Evolutionary conservation across 305 asterid species (phyloP).

Genomic region (Fraxinus sp.): DNA sequence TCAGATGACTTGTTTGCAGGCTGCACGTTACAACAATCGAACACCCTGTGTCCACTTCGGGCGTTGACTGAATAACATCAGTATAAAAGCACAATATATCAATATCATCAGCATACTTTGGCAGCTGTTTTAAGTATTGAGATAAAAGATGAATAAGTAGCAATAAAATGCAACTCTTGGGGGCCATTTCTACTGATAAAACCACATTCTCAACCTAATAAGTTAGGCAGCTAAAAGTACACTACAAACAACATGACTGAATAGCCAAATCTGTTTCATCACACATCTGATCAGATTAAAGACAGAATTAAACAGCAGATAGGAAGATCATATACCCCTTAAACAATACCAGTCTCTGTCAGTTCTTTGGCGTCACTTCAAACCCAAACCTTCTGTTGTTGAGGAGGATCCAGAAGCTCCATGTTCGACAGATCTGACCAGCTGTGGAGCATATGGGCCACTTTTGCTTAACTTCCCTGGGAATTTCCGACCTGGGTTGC

Average conservation of each 20-base stretch:
- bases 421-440: constrained; percentile 33
- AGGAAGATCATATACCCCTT: constrained; percentile 15
- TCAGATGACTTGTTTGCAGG: neutral
- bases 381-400: constrained; percentile 15
- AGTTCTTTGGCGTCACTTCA: constrained; percentile 21
- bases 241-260: neutral
- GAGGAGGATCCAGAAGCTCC: constrained; percentile 39
- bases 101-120: neutral
- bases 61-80: neutral
- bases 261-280: constrained; percentile 13
- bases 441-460: constrained; percentile 35
- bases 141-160: constrained; percentile 13
- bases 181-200: neutral
- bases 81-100: neutral
- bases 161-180: constrained; percentile 15
- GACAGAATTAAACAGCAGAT: constrained; percentile 15
- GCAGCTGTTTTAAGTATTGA: constrained; percentile 2
- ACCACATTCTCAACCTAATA: neutral
- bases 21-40: neutral
- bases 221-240: neutral
- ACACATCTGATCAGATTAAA: neutral
- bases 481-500: constrained; percentile 47
- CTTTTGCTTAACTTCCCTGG: constrained; percentile 66
- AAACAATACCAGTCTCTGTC: constrained; percentile 27
- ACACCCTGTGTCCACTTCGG: neutral